Conservation (phyloP, 176 grass and related monocot species). For the Dendrocalamus sinicus region DNA sequence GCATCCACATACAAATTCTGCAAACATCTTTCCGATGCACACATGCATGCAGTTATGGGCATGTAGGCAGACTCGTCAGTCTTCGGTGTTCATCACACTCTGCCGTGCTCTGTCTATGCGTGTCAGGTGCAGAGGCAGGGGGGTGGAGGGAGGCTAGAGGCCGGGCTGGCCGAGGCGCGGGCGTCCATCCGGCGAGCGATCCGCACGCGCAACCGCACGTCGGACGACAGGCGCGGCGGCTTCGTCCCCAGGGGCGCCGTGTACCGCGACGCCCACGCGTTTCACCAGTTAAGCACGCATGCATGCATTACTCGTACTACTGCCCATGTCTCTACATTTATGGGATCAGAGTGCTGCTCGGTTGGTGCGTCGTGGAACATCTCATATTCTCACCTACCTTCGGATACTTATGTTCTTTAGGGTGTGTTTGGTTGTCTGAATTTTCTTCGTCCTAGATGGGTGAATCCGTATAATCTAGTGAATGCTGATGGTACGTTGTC, state of each 20-base stretch:
- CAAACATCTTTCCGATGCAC: background rate
- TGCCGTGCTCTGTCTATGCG: background rate
- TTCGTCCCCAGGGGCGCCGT: slow-evolving; percentile 50
- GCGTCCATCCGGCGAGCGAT: slow-evolving; percentile 38
- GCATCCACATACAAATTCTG: background rate
- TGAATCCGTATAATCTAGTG: too few relatives aligned
- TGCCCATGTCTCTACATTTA: too few relatives aligned
- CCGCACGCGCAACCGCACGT: slow-evolving; percentile 28
- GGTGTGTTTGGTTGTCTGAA: too few relatives aligned
- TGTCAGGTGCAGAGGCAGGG: background rate
- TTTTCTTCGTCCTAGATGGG: too few relatives aligned
- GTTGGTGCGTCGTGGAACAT: too few relatives aligned
- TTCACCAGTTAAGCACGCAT: slow-evolving; percentile 33
- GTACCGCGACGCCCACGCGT: slow-evolving; percentile 57
- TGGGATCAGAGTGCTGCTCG: too few relatives aligned
- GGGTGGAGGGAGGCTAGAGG: slow-evolving; percentile 14
- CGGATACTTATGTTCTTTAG: too few relatives aligned
- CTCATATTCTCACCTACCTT: too few relatives aligned
- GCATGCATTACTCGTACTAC: background rate
- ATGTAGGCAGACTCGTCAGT: background rate
- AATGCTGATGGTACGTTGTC: too few relatives aligned
- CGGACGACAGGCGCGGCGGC: slow-evolving; percentile 2
- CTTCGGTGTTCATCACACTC: background rate
- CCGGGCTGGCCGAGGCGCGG: slow-evolving; percentile 41
- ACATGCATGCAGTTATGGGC: background rate